phyloP scores from a whole-genome alignment of 2,329 filamentous ascomycete genomes.

The Ophiostoma ulmi region DNA sequence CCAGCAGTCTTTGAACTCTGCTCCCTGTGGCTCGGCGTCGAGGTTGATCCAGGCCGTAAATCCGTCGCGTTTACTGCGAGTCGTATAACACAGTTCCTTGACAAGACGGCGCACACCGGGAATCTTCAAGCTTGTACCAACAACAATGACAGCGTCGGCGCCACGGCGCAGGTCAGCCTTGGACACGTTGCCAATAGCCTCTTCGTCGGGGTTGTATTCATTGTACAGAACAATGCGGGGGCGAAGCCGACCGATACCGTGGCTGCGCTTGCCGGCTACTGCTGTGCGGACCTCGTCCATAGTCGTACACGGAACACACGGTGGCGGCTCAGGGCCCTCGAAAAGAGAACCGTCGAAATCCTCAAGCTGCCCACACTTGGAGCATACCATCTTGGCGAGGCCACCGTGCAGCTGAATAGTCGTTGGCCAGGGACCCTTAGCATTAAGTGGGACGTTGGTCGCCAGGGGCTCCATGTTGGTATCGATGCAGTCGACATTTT shows the following conservation, averaged over 20 bases:
- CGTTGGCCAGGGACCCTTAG: constrained; percentile 85
- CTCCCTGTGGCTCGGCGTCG: constrained; percentile 73
- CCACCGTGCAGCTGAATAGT: constrained; percentile 93
- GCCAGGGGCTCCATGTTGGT: constrained; percentile 72
- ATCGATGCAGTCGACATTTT: constrained; percentile 96
- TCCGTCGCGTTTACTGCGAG: constrained; percentile 75
- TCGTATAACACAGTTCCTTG: constrained; percentile 81
- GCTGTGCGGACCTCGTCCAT: constrained; percentile 71
- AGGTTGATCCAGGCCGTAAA: constrained; percentile 94
- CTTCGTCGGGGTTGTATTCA: constrained; percentile 92
- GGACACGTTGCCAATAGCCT: constrained; percentile 89
- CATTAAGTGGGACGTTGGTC: constrained; percentile 73
- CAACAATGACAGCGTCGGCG: constrained; percentile 88
- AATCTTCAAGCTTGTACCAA: constrained; percentile 92
- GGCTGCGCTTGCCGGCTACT: constrained; percentile 78
- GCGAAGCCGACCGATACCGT: constrained; percentile 83
- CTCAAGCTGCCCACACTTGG: constrained; percentile 75
- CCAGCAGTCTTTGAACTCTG: constrained; percentile 87
- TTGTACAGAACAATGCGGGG: constrained; percentile 97
- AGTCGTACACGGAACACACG: constrained; percentile 68
- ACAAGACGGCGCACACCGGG: constrained; percentile 86
- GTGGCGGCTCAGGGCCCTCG: constrained; percentile 74
- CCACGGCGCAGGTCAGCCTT: constrained; percentile 76
- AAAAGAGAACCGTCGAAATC: constrained; percentile 77
- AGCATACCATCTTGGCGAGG: constrained; percentile 92